Conservation (phyloP, 257 asterid genomes). For the Solanum gracilifrons region DNA sequence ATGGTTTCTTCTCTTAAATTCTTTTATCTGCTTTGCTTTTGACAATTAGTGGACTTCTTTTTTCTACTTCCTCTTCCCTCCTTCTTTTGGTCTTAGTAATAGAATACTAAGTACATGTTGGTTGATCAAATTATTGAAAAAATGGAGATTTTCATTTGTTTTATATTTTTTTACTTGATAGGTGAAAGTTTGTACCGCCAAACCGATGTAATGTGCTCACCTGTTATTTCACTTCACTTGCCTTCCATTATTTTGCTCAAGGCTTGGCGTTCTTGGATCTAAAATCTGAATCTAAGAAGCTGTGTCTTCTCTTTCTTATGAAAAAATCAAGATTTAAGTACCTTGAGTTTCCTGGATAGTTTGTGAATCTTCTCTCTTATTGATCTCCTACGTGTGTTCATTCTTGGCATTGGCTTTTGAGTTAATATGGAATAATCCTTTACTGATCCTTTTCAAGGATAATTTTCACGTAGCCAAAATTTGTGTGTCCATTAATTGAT, state of each 20-base stretch:
- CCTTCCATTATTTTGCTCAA: background rate
- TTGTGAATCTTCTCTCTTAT: background rate
- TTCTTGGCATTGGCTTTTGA: background rate
- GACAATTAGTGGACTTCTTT: background rate
- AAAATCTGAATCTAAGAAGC: background rate
- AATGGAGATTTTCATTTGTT: background rate
- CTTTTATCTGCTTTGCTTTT: background rate
- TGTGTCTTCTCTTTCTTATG: background rate
- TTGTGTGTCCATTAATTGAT: background rate
- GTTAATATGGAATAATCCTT: background rate
- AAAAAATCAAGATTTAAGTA: background rate
- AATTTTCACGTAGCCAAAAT: background rate
- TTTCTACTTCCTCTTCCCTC: background rate
- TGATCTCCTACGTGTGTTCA: background rate
- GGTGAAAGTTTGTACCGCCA: background rate
- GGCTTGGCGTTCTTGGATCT: background rate
- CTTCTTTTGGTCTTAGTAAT: background rate
- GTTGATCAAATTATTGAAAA: background rate
- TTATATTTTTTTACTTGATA: background rate
- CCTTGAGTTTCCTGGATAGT: background rate
- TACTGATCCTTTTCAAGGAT: background rate
- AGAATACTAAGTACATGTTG: background rate
- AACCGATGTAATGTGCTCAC: background rate
- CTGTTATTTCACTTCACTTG: background rate
- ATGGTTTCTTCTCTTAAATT: background rate